phyloP scores from a whole-genome alignment of 495 filamentous ascomycete genomes.

The Tuber indicum region DNA sequence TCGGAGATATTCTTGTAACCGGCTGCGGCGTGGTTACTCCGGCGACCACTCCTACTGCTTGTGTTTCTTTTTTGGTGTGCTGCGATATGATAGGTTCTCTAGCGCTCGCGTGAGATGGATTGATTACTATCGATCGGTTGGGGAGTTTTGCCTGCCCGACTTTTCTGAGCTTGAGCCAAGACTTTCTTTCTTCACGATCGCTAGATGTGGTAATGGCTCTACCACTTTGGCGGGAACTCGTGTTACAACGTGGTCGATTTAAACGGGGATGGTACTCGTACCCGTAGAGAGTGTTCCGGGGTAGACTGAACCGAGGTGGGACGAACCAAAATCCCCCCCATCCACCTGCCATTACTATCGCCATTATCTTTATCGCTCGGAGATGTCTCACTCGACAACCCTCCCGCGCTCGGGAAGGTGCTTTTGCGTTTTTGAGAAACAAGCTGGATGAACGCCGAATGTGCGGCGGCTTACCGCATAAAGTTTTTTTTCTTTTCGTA shows the following conservation, averaged over 20 bases:
- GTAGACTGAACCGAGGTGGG: neutral
- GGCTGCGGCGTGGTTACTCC: neutral
- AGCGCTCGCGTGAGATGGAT: neutral
- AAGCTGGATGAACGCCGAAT: neutral
- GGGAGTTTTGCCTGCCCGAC: neutral
- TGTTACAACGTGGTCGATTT: neutral
- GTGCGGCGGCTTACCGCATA: neutral
- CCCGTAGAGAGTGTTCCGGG: no score
- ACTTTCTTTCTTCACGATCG: neutral
- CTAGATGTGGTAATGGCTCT: neutral
- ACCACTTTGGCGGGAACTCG: neutral
- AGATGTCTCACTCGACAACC: neutral
- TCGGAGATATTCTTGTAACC: neutral
- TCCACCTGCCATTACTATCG: neutral
- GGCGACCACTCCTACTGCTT: neutral
- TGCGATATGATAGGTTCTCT: neutral
- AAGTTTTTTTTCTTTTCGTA: neutral
- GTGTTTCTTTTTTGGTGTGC: neutral
- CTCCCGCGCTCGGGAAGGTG: neutral
- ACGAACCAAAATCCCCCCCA: neutral
- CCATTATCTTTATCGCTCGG: neutral
- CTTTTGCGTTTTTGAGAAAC: neutral
- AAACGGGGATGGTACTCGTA: neutral
- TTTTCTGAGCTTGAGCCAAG: neutral
- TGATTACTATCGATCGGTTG: neutral